Percentiles rank a stretch among this genome's conserved stretches.
These are phyloP conservation scores for Penicillium sp. DNA, from an alignment of 2,329 filamentous ascomycete species.

Conservation along the genomic window DNA sequence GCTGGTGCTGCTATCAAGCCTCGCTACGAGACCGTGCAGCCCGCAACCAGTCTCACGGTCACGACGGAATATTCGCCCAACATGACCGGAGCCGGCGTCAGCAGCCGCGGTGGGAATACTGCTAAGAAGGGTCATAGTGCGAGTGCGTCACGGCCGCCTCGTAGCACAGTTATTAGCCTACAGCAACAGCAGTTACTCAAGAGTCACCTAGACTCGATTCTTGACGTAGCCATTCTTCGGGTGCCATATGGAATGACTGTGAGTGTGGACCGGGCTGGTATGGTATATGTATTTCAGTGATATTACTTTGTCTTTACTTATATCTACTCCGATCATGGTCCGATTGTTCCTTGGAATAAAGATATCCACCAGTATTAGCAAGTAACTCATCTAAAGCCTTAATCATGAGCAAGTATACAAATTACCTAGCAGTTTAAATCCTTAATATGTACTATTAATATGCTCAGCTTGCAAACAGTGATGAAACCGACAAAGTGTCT, in stretches of 20 bases:
- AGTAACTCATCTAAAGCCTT: too few relatives aligned
- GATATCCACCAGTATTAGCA: too few relatives aligned
- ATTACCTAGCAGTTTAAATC: background rate
- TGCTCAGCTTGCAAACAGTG: too few relatives aligned
- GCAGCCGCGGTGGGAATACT: slow-evolving; percentile 22
- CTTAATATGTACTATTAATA: too few relatives aligned
- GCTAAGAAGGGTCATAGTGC: slow-evolving; percentile 36
- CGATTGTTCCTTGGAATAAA: too few relatives aligned
- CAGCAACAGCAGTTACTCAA: slow-evolving; percentile 83
- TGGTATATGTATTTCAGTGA: slow-evolving; percentile 76
- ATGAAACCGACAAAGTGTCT: too few relatives aligned
- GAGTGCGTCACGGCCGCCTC: slow-evolving; percentile 51
- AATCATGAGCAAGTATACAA: too few relatives aligned
- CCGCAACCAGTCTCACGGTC: slow-evolving; percentile 60
- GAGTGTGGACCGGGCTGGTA: slow-evolving; percentile 81
- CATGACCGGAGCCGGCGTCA: slow-evolving; percentile 27
- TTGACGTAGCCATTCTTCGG: slow-evolving; percentile 85
- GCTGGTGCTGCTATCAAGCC: slow-evolving; percentile 49
- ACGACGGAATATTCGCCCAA: slow-evolving; percentile 61
- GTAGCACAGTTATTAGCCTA: slow-evolving; percentile 78
- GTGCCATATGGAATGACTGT: slow-evolving; percentile 89
- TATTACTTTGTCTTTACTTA: background rate
- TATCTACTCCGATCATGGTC: background rate
- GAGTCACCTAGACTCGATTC: slow-evolving; percentile 81
- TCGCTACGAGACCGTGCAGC: slow-evolving; percentile 64